Evolutionary conservation across 371 early-diverging fungal species (phyloP).

Genomic region (Coemansia sp.): DNA sequence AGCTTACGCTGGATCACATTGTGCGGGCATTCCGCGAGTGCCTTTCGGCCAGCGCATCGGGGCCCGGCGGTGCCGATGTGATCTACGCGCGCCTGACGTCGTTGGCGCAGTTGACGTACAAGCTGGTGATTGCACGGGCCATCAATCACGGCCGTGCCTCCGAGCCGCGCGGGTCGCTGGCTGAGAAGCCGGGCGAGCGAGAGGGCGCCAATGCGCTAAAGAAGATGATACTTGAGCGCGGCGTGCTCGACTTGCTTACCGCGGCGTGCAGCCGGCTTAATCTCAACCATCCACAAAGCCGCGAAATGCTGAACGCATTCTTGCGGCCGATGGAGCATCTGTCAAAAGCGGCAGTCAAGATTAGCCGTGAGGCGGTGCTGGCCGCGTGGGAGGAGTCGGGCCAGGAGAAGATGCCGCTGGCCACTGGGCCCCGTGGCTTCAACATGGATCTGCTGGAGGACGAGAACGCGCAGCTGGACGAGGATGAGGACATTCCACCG

Average conservation of each 20-base stretch:
- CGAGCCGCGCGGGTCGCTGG: slow-evolving; percentile 5
- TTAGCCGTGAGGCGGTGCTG: slow-evolving; percentile 57
- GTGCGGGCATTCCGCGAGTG: slow-evolving; percentile 53
- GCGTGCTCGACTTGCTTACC: slow-evolving; percentile 78
- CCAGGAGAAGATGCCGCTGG: slow-evolving; percentile 53
- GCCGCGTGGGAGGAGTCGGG: slow-evolving; percentile 49
- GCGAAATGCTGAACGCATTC: slow-evolving; percentile 69
- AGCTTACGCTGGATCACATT: slow-evolving; percentile 49
- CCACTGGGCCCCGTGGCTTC: slow-evolving; percentile 22
- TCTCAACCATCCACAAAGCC: slow-evolving; percentile 82
- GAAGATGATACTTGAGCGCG: slow-evolving; percentile 87
- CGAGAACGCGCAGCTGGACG: slow-evolving; percentile 36
- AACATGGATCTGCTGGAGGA: slow-evolving; percentile 45
- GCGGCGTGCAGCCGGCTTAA: slow-evolving; percentile 82
- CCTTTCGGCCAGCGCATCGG: slow-evolving; percentile 30
- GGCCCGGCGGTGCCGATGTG: slow-evolving; percentile 32
- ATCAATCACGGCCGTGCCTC: slow-evolving; percentile 26
- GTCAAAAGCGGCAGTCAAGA: slow-evolving; percentile 82
- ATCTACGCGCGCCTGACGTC: slow-evolving; percentile 45
- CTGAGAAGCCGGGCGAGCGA: slow-evolving; percentile 8
- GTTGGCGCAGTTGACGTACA: slow-evolving; percentile 41
- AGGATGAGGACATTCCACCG: slow-evolving; percentile 72
- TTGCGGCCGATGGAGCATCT: slow-evolving; percentile 86
- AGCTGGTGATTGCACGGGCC: slow-evolving; percentile 43
- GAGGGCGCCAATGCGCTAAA: slow-evolving; percentile 61